Conservation (phyloP, 345 rosid species). For the Camelina hispida region DNA sequence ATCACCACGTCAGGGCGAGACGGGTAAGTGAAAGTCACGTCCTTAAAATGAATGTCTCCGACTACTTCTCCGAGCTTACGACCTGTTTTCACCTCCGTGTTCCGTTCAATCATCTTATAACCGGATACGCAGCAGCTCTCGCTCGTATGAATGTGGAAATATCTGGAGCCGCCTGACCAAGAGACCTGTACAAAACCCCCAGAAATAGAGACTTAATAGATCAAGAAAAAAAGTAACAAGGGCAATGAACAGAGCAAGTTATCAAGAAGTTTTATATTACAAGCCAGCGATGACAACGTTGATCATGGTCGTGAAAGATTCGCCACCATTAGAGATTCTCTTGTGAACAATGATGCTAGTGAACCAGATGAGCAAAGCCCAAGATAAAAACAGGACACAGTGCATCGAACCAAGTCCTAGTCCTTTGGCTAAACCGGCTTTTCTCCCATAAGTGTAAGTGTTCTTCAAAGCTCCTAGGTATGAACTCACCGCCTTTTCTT, state of each 20-base stretch:
- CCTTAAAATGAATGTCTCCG: conserved; percentile 73
- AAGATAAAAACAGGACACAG: conserved; percentile 80
- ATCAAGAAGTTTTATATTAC: conserved; percentile 50
- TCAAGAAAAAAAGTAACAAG: not conserved
- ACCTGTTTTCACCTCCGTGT: conserved; percentile 56
- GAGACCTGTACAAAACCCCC: conserved; percentile 54
- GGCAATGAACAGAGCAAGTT: not conserved
- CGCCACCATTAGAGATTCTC: conserved; percentile 81
- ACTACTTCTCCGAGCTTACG: conserved; percentile 56
- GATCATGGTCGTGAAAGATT: conserved; percentile 98
- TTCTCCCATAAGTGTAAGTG: conserved; percentile 75
- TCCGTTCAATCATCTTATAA: conserved; percentile 91
- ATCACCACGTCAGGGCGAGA: conserved; percentile 82
- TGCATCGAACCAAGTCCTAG: conserved; percentile 88
- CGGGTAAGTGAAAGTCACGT: conserved; percentile 76
- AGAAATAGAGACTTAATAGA: not conserved
- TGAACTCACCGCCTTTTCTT: conserved; percentile 79
- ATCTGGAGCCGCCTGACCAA: conserved; percentile 92
- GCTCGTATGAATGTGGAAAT: conserved; percentile 81
- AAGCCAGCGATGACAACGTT: conserved; percentile 94
- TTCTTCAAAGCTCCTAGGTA: conserved; percentile 70
- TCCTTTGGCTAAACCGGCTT: conserved; percentile 89
- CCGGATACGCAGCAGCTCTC: conserved; percentile 88
- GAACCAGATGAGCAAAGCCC: conserved; percentile 96
- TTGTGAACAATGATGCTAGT: conserved; percentile 86